phyloP scores from a whole-genome alignment of 495 filamentous ascomycete species.

The Halenospora varia region DNA sequence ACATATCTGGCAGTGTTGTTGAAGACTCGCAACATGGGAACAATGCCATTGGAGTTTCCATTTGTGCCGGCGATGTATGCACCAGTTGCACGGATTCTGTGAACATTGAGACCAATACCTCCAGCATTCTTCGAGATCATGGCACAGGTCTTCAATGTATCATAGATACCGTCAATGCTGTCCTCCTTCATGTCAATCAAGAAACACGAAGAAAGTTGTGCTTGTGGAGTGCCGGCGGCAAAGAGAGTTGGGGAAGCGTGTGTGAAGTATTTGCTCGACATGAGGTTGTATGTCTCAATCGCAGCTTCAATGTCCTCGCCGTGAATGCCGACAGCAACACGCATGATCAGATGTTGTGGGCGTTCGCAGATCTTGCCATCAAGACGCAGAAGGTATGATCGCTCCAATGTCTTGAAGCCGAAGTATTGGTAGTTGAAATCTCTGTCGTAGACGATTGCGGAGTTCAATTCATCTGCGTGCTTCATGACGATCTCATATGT shows the following conservation, averaged over 20 bases:
- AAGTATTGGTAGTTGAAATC: conserved; percentile 99
- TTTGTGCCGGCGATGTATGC: conserved; percentile 98
- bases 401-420: conserved; percentile 98
- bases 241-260: conserved; percentile 97
- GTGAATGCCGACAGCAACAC: conserved; percentile 94
- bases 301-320: conserved; percentile 90
- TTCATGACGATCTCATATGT: conserved; percentile 91
- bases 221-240: conserved; percentile 91
- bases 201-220: conserved; percentile 96
- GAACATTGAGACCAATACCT: conserved; percentile 92
- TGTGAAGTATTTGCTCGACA: conserved; percentile 97
- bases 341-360: conserved; percentile 99
- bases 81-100: conserved; percentile 92
- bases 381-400: conserved; percentile 91
- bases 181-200: conserved; percentile 98
- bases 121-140: conserved; percentile 99
- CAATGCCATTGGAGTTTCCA: conserved; percentile 93
- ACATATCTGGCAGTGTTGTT: conserved; percentile 99
- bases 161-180: conserved; percentile 98
- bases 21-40: conserved; percentile 97
- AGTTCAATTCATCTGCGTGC: conserved; percentile 94
- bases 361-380: conserved; percentile 92
- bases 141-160: conserved; percentile 97
- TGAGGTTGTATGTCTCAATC: conserved; percentile 95
- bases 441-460: conserved; percentile 96